Base-by-base conservation (phyloP, 2,329 filamentous ascomycete species). In the Colletotrichum chlorophyti region DNA sequence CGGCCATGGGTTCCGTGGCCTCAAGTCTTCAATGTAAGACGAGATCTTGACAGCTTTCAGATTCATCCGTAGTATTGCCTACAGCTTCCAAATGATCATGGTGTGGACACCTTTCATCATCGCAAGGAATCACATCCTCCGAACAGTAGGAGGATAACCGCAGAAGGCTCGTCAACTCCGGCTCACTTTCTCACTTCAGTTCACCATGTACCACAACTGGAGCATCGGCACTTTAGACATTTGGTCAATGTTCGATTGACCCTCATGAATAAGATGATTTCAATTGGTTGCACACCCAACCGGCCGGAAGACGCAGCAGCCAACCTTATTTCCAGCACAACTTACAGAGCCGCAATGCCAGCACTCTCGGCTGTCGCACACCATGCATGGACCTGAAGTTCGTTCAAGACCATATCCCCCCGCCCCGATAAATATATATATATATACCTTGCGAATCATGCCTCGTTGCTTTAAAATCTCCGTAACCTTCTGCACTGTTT, bases 401-500 rank as follows among this genome's bases (percentile, higher is more conserved):
- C 26, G 35, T 50, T 31, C 21, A 9, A 15, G 38, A 48, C 31
- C 17, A 48, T 29, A 11, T 12, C 43, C 27, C 9, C 17, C 34
- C 26, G 11, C 12, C 34, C n/a, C 24, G 10, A 10, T 14, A 26
- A n/a, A n/a, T n/a, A n/a, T n/a, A n/a, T n/a, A n/a, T n/a, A n/a
- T n/a, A n/a, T n/a, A n/a, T n/a, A n/a, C n/a, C n/a, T n/a, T 12
- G 23, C 32, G 21, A 21, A 23, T 31, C 38, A 26, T n/a, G 21
- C 24, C 38, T 50, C 23, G 50, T 50, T 59, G 32, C 43, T 59
- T 47, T 38, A 27, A 17, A 24, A 17, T 21, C n/a, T n/a, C n/a
- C n/a, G n/a, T n/a, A n/a, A n/a, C n/a, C n/a, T 43, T 17, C 37
- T 45, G 21, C 43, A 49, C 19, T 24, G 55, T 59, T 75, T 76